These are phyloP conservation scores for Cornus florida DNA, from an alignment of 148 eudicot genomes.

Conservation along the genomic window DNA sequence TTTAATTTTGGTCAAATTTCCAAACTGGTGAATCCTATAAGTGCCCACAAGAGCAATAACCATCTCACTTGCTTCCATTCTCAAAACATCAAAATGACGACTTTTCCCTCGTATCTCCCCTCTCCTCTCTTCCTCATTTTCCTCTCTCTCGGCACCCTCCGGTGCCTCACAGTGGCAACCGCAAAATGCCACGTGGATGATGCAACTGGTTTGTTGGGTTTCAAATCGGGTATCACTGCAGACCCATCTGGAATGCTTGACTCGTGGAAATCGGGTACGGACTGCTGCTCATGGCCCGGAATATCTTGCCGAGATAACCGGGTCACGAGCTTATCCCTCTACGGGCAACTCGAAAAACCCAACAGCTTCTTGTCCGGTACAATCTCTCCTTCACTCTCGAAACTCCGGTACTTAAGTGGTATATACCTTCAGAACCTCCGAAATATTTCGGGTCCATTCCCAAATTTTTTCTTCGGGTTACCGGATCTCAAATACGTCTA, in stretches of 20 bases:
- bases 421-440: slow-evolving; percentile 26
- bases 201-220: slow-evolving; percentile 34
- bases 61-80: not conserved
- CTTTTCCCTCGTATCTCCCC: slow-evolving; percentile 1
- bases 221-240: slow-evolving; percentile 39
- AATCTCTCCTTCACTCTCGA: slow-evolving; percentile 41
- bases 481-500: slow-evolving; percentile 29
- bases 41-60: no score
- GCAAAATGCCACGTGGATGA: slow-evolving; percentile 42
- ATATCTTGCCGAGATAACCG: slow-evolving; percentile 31
- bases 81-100: slow-evolving; percentile 5
- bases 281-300: slow-evolving; percentile 50
- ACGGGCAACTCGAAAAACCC: slow-evolving; percentile 22
- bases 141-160: slow-evolving; percentile 6
- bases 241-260: slow-evolving; percentile 40
- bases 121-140: slow-evolving; percentile 8
- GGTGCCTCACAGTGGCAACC: slow-evolving; percentile 13
- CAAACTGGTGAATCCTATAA: no score
- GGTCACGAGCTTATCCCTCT: slow-evolving; percentile 26
- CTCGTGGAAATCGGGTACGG: slow-evolving; percentile 41
- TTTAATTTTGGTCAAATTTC: not conserved
- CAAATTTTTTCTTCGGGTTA: slow-evolving; percentile 20
- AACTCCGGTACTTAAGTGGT: slow-evolving; percentile 23
- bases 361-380: slow-evolving; percentile 37
- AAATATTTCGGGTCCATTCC: slow-evolving; percentile 41